phyloP scores from a whole-genome alignment of 352 stramenopile genomes.

The Phytophthora capsici region DNA sequence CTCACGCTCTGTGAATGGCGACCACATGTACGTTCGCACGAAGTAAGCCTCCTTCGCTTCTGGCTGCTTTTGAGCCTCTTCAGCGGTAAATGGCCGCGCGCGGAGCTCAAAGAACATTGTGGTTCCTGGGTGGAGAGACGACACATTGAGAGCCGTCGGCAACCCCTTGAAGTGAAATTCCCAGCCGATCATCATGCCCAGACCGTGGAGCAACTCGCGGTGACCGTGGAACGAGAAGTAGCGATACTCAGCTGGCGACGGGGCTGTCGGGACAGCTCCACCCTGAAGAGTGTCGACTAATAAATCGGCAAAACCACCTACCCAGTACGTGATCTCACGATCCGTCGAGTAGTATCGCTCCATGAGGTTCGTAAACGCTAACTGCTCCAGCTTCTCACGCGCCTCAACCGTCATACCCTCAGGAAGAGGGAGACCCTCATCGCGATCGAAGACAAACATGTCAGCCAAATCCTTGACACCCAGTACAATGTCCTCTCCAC shows the following conservation, averaged over 20 bases:
- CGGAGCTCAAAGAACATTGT: slow-evolving; percentile 88
- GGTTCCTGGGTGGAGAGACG: slow-evolving; percentile 70
- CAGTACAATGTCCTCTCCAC: slow-evolving; percentile 76
- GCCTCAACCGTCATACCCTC: slow-evolving; percentile 63
- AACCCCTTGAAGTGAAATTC: slow-evolving; percentile 77
- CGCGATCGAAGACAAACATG: slow-evolving; percentile 84
- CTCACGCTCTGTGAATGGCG: slow-evolving; percentile 65
- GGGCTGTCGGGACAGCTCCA: slow-evolving; percentile 54
- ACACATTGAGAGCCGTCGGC: slow-evolving; percentile 68
- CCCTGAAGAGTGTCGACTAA: slow-evolving; percentile 67
- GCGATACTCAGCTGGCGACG: slow-evolving; percentile 60
- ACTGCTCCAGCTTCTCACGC: slow-evolving; percentile 60
- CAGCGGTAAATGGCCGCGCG: slow-evolving; percentile 23
- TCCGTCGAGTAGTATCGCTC: slow-evolving; percentile 86
- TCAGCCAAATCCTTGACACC: slow-evolving; percentile 86
- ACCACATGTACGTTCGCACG: slow-evolving; percentile 82
- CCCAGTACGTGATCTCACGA: slow-evolving; percentile 85
- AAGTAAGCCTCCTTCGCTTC: slow-evolving; percentile 56
- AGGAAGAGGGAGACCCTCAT: slow-evolving; percentile 62
- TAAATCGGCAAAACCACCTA: slow-evolving; percentile 74
- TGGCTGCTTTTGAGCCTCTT: slow-evolving; percentile 25
- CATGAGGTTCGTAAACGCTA: slow-evolving; percentile 87
- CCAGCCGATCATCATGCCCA: slow-evolving; percentile 84
- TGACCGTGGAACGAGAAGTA: slow-evolving; percentile 88
- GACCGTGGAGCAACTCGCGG: slow-evolving; percentile 75